Conservation (phyloP, 495 filamentous ascomycete species). For the Cetradonia linearis region DNA sequence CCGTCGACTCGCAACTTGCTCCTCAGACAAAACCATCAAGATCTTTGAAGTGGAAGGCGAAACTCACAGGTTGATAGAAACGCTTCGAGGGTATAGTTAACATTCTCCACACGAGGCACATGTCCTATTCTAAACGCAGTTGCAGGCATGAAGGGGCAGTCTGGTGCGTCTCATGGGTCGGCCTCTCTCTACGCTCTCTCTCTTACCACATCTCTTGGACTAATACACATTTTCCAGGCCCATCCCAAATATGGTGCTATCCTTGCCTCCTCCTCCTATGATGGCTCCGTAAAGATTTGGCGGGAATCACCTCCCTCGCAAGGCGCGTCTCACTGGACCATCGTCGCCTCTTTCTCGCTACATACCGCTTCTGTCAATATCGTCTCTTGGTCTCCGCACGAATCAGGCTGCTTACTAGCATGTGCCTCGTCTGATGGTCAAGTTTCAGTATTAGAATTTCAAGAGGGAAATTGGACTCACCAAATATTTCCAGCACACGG, state of each 20-base stretch:
- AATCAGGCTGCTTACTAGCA: constrained; percentile 86
- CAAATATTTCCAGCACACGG: constrained; percentile 86
- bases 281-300: constrained; percentile 98
- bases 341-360: constrained; percentile 79
- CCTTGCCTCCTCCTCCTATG: constrained; percentile 85
- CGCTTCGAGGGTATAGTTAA: constrained; percentile 73
- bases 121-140: constrained; percentile 15
- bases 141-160: constrained; percentile 86
- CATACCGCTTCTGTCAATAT: constrained; percentile 95
- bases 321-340: constrained; percentile 53
- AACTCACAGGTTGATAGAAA: constrained; percentile 80
- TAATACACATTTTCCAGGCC: constrained; percentile 40
- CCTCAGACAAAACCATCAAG: constrained; percentile 96
- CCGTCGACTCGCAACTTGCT: constrained; percentile 90
- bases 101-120: constrained; percentile 1
- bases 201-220: not conserved
- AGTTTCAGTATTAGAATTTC: constrained; percentile 89
- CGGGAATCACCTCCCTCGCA: constrained; percentile 60
- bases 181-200: constrained; percentile 24
- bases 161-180: constrained; percentile 88
- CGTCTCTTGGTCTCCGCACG: constrained; percentile 93
- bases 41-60: constrained; percentile 98
- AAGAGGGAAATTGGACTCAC: constrained; percentile 78
- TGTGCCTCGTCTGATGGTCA: constrained; percentile 89
- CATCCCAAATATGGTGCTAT: constrained; percentile 98